Base-by-base conservation (phyloP, 768 basidiomycete species). In the Russula brevipes region DNA sequence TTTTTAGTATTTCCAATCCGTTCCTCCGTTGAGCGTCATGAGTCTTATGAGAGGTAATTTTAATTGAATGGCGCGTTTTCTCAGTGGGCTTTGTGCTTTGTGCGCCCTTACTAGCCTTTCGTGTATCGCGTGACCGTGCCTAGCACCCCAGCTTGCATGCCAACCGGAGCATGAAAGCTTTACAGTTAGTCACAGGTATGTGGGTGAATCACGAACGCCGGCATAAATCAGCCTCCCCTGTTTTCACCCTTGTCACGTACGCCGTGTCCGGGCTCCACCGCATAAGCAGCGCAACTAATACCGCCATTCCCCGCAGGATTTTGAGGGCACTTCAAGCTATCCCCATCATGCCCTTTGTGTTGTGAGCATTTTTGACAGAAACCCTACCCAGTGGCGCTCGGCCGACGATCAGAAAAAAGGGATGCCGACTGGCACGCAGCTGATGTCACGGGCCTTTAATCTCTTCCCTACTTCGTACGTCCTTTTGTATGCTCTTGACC, bases 81-180 rank as follows among this genome's bases (percentile, higher is more conserved):
- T 60, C 35, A 46, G 36, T 30, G 52, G 42, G n/a, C 44, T 31
- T n/a, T 54, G 5, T 36, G n/a, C 3, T 36, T n/a, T 57, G 11
- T 24, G n/a, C 44, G 44, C 45, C n/a, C 36, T 44, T 54, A 36
- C 45, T 47, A 54, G 30, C 53, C 53, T 61, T 60, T 54, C 31
- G 53, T 60, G 51, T 45, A 53, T 55, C 16, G 53, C 12, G 17
- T 19, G 16, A 45, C 35, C 30, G 50, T 60, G 35, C 51, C 59
- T 60, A 16, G 59, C 44, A 36, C 24, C 42, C 51, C 44, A 12
- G 16, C 10, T 54, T 10, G 16, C 36, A 24, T 60, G 16, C 35
- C 51, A 45, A 53, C 59, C 11, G 36, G 24, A 46, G 11, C 51
- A 19, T 38, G 16, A 24, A 11, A 19, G 14, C 30, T 41, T 24